Conservation (phyloP, 805 yeast species). For the Clavispora phyllophila region DNA sequence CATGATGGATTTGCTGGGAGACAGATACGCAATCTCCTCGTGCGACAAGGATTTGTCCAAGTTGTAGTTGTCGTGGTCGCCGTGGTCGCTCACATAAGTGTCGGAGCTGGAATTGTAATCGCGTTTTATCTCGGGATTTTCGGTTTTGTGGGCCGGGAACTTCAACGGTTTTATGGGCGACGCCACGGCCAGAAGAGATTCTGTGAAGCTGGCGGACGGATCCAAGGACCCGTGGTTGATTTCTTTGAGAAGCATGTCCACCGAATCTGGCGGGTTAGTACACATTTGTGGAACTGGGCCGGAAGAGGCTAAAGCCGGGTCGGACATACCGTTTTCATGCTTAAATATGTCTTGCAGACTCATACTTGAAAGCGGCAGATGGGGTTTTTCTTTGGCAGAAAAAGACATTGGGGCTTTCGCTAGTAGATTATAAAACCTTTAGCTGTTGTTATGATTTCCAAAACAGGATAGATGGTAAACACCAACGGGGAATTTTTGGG, state of each 20-base stretch:
- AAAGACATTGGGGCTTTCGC: not conserved
- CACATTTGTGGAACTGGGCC: not conserved
- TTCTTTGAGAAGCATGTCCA: constrained; percentile 25
- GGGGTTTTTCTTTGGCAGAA: not conserved
- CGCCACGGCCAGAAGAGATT: constrained; percentile 4
- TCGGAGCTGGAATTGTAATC: constrained; percentile 39
- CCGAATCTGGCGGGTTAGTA: constrained; percentile 25
- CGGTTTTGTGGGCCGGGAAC: constrained; percentile 15
- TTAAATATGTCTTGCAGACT: constrained; percentile 16
- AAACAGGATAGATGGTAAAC: not conserved
- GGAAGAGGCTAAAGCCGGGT: not conserved
- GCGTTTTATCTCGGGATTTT: constrained; percentile 9
- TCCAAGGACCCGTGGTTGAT: constrained; percentile 12
- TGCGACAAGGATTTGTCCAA: not conserved
- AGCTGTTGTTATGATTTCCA: not conserved
- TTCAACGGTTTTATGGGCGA: constrained; percentile 33
- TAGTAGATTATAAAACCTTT: not conserved
- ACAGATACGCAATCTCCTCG: constrained; percentile 3
- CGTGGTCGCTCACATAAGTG: constrained; percentile 34
- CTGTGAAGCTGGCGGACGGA: constrained; percentile 2
- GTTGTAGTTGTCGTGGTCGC: constrained; percentile 5
- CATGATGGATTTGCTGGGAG: constrained; percentile 39
- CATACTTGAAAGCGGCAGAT: not conserved
- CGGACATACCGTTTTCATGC: constrained; percentile 25
- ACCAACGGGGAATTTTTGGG: not conserved